Base-by-base conservation (phyloP, 495 filamentous ascomycete genomes). In the Beverwykella pulmonaria region DNA sequence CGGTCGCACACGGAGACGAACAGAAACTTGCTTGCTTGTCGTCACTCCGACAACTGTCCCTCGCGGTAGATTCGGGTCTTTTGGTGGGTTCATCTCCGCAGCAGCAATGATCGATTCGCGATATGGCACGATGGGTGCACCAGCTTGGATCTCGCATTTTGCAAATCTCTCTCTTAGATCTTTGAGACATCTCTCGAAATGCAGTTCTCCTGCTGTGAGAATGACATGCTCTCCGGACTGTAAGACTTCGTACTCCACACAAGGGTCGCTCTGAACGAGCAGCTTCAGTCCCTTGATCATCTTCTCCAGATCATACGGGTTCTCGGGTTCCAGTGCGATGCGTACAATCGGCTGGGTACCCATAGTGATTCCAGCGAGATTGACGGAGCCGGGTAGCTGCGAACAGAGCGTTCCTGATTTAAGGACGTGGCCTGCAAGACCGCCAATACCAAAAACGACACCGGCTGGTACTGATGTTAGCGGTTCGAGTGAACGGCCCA, bases 321-420 rank as follows among this genome's bases (percentile, higher is more conserved):
- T 92, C 36, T 83, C 86, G 0, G 94, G 94, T 73, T 98, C 95
- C 5, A 99, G 81, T 1, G 94, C 92, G 2, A 99, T 94, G 54
- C 94, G 90, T 4, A 98, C 95, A 57, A 99, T 99, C 3, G 94
- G 95, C 20, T 89, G 85, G 10, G 86, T 87, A 29, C 83, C 86
- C 71, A 92, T 83, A 52, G 84, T 90, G 19, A 93, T 83, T 58
- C 95, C 95, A 12, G 93, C 95, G 61, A 99, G 81, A 77, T 98
- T 99, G 75, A 97, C 84, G n/a, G 89, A 83, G 22, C 94, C 95
- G 63, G 90, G 88, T 0, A 96, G 79, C 70, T 93, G 89, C 67
- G 89, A 94, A 78, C 92, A 97, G 1, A 99, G 82, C 0, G 94
- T 99, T 9, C 92, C 95, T 23, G 92, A 93, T 75, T 99, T 99